Evolutionary conservation across 2,329 filamentous ascomycete species (phyloP).

Genomic region (Drechslerella coelobrocha): DNA sequence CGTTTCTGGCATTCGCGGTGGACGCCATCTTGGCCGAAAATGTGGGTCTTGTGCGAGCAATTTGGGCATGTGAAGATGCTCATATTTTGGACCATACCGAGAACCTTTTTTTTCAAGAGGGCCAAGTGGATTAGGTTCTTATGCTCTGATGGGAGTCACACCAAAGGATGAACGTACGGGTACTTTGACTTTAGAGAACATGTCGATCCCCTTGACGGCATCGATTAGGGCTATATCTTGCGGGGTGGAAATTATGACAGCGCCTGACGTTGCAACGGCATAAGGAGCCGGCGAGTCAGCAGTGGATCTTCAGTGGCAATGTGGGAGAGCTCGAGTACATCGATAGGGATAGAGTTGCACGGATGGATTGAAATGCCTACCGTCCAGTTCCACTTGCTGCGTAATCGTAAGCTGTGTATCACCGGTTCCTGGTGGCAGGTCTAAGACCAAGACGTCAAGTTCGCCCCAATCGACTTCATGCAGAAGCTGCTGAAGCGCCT

Average conservation of each 20-base stretch:
- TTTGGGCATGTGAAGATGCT: constrained; percentile 80
- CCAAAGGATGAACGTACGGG: constrained; percentile 60
- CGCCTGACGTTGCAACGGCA: constrained; percentile 61
- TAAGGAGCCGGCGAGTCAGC: background rate
- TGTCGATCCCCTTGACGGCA: constrained; percentile 86
- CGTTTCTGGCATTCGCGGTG: constrained; percentile 73
- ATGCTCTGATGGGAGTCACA: background rate
- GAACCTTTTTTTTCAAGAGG: constrained; percentile 60
- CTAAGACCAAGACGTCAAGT: constrained; percentile 85
- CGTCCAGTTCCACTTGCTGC: constrained; percentile 88
- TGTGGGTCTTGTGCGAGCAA: constrained; percentile 74
- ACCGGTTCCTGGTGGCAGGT: constrained; percentile 91
- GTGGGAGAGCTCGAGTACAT: too few relatives aligned
- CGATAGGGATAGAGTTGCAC: background rate
- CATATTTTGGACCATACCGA: constrained; percentile 95
- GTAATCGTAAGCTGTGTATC: constrained; percentile 97
- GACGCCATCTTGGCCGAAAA: constrained; percentile 75
- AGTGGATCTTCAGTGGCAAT: background rate
- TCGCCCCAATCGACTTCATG: constrained; percentile 94
- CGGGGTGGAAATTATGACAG: constrained; percentile 88
- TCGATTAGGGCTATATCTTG: constrained; percentile 93
- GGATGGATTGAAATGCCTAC: constrained; percentile 59
- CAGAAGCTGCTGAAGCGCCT: constrained; percentile 91
- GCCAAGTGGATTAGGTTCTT: background rate
- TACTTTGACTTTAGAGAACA: constrained; percentile 86